A percentile compares a stretch with the other conserved stretches of the same genome.
phyloP scores from a whole-genome alignment of 495 filamentous ascomycete genomes.

The Pseudotulostoma volvatum region DNA sequence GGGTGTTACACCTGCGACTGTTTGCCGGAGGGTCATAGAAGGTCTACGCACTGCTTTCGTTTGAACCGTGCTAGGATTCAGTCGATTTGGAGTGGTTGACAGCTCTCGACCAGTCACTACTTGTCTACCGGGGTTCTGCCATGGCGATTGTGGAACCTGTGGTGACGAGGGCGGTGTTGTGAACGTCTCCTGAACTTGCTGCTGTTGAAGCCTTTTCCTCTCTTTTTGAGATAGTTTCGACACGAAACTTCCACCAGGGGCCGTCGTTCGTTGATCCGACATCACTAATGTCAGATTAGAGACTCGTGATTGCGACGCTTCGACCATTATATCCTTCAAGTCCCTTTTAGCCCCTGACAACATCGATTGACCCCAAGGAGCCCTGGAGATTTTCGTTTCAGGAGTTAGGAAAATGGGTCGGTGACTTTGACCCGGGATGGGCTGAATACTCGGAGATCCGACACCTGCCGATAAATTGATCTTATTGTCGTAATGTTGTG shows the following conservation, averaged over 20 bases:
- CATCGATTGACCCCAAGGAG: constrained; percentile 45
- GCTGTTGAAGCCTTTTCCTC: constrained; percentile 65
- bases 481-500: too few species aligned
- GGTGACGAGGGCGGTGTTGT: neutral
- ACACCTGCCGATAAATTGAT: too few species aligned
- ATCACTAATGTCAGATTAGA: constrained; percentile 65
- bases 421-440: too few species aligned
- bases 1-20: constrained; percentile 36
- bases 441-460: too few species aligned
- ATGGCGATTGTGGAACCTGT: constrained; percentile 41
- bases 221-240: constrained; percentile 76
- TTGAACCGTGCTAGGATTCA: constrained; percentile 9
- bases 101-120: constrained; percentile 13
- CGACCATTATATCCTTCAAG: constrained; percentile 71
- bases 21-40: constrained; percentile 46
- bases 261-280: constrained; percentile 22
- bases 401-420: neutral
- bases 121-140: constrained; percentile 39
- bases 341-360: constrained; percentile 49
- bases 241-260: constrained; percentile 18
- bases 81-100: too few species aligned
- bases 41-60: constrained; percentile 24
- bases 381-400: constrained; percentile 9
- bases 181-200: constrained; percentile 42
- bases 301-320: constrained; percentile 42